Conservation (phyloP, 768 basidiomycete genomes). For the Podaxis mareebaensis region DNA sequence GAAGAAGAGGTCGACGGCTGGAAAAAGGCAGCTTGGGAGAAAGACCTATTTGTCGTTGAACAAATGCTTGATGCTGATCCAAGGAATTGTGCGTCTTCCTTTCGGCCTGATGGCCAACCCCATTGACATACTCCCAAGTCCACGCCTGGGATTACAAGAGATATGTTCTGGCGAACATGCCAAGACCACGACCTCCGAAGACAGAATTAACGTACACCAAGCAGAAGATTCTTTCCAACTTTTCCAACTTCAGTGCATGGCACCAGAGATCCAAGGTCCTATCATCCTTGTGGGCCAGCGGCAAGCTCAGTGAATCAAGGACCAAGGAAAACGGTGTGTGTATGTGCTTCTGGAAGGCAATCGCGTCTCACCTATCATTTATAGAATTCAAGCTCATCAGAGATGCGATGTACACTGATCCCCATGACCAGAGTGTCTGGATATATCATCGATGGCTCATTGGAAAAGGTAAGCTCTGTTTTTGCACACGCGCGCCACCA, state of each 20-base stretch:
- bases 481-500: neutral
- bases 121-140: slow-evolving; percentile 48
- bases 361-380: slow-evolving; percentile 1
- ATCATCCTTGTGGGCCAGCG: slow-evolving; percentile 60
- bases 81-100: slow-evolving; percentile 75
- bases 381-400: slow-evolving; percentile 90
- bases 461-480: slow-evolving; percentile 57
- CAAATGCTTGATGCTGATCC: slow-evolving; percentile 91
- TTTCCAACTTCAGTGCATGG: slow-evolving; percentile 99
- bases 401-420: slow-evolving; percentile 96
- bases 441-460: slow-evolving; percentile 98
- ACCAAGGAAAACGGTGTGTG: slow-evolving; percentile 70
- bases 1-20: slow-evolving; percentile 59
- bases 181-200: slow-evolving; percentile 49
- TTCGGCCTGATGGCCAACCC: neutral
- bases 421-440: slow-evolving; percentile 96
- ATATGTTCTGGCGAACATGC: slow-evolving; percentile 76
- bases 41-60: slow-evolving; percentile 85
- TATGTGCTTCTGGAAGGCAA: neutral
- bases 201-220: slow-evolving; percentile 87
- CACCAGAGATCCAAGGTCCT: slow-evolving; percentile 92
- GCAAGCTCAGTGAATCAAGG: slow-evolving; percentile 49
- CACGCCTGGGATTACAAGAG: slow-evolving; percentile 95
- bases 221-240: slow-evolving; percentile 89
- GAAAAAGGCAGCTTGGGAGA: slow-evolving; percentile 81